Base-by-base conservation (phyloP, 129 eudicot species). In the Heracleum sosnowskyi region DNA sequence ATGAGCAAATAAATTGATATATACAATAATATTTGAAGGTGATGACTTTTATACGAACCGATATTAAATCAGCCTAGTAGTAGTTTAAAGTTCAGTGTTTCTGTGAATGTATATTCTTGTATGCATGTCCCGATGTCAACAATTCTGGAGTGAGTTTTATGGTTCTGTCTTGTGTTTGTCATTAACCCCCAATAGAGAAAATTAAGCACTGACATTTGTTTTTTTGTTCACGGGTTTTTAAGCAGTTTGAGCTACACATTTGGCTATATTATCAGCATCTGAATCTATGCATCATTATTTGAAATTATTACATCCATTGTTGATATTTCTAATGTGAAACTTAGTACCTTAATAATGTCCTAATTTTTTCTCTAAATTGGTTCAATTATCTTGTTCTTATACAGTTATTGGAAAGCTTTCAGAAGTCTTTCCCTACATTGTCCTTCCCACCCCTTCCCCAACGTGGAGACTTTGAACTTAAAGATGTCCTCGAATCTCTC, bases 361-460 rank as follows among this genome's bases (percentile, higher is more conserved):
- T 34, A 41, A 7, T 6, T 6, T 70, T 9, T 4, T 22, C 11
- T 33, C 18, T 44, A 70, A 47, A 41, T 80, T 80, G 79, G 44
- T 81, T 51, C 45, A 69, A 64, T 0, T 40, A 83, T 72, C 62
- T 26, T 16, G 31, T 77, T 69, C 2, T 74, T 11, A 70, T 37
- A 75, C 94, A 91, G 99, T 89, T 95, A 81, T 79, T 92, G 87
- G 96, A 92, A 82, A 80, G 92, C 81, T 92, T 95, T 79, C 83
- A 95, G 57, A 40, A 63, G 62, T 84, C 96, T 28, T 92, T 91
- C 80, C 99, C 99, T 18, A 20, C 84, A 64, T 76, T 92, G 62
- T 5, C 76, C 10, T 95, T 95, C 86, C 99, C 99, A 1, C 92
- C 96, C n/a, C 81, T 92, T 81, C 99, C 99, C 12, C 92, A 92